Conservation (phyloP, 768 basidiomycete genomes). For the Pholiota microspora region DNA sequence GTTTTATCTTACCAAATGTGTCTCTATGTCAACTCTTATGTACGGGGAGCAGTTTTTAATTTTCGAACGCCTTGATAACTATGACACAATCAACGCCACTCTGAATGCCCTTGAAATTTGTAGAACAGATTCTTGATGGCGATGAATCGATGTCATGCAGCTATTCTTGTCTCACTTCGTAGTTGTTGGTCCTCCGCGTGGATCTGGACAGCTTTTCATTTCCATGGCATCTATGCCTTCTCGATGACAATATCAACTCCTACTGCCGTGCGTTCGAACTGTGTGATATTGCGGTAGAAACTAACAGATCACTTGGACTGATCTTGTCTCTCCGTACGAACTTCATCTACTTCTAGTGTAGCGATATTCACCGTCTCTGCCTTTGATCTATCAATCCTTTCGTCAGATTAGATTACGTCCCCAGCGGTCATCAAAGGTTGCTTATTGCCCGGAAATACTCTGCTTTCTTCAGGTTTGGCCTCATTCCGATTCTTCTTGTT, state of each 20-base stretch:
- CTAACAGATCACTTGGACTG: too few species aligned
- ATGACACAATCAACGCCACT: background rate
- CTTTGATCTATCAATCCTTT: background rate
- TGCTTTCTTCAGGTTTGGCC: background rate
- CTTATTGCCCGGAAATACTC: background rate
- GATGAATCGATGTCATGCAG: background rate
- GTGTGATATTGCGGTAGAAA: too few species aligned
- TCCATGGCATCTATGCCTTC: background rate
- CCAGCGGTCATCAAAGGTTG: background rate
- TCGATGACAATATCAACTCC: background rate
- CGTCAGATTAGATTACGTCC: background rate
- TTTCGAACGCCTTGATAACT: too few species aligned
- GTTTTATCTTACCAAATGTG: background rate
- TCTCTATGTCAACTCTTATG: background rate
- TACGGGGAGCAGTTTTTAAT: background rate
- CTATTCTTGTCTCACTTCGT: background rate
- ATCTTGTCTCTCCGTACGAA: too few species aligned
- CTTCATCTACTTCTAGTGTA: too few species aligned
- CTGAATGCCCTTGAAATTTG: background rate
- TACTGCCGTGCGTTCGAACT: background rate
- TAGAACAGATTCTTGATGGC: too few species aligned
- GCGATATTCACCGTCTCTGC: background rate
- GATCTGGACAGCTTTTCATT: background rate
- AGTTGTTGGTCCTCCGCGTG: background rate
- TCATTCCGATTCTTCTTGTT: constrained; percentile 36